phyloP scores from a whole-genome alignment of 805 yeast species.

The Candida anglica region DNA sequence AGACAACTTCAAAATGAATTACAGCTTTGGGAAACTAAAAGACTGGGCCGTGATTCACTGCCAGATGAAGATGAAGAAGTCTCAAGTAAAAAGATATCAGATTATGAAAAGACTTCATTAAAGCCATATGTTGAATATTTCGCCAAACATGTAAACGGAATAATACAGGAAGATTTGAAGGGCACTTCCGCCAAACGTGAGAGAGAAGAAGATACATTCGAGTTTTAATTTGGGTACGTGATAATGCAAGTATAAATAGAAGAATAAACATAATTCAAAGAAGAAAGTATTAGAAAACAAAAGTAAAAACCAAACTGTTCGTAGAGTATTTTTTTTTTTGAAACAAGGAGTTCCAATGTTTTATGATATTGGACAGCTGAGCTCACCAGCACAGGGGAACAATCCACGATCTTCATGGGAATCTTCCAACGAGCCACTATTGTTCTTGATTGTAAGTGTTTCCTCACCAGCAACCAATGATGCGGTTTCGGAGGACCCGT shows the following conservation, averaged over 20 bases:
- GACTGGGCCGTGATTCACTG: conserved; percentile 23
- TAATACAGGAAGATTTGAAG: conserved; percentile 53
- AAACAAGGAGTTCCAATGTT: no score
- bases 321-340: no score
- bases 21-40: conserved; percentile 43
- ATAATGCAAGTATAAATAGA: background rate
- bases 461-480: conserved; percentile 11
- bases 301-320: background rate
- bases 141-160: conserved; percentile 52
- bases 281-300: no score
- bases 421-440: conserved; percentile 33
- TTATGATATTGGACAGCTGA: conserved; percentile 5
- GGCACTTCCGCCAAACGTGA: conserved; percentile 26
- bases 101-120: conserved; percentile 64
- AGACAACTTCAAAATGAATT: conserved; percentile 60
- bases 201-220: conserved; percentile 30
- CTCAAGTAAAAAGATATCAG: conserved; percentile 22
- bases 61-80: conserved; percentile 17
- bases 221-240: conserved; percentile 21
- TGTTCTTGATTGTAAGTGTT: conserved; percentile 32
- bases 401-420: conserved; percentile 1
- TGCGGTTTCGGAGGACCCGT: conserved; percentile 10
- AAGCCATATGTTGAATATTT: conserved; percentile 70
- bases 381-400: conserved; percentile 5
- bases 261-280: background rate